Evolutionary conservation across 768 basidiomycete species (phyloP).

Genomic region (Coprinopsis marcescibilis): DNA sequence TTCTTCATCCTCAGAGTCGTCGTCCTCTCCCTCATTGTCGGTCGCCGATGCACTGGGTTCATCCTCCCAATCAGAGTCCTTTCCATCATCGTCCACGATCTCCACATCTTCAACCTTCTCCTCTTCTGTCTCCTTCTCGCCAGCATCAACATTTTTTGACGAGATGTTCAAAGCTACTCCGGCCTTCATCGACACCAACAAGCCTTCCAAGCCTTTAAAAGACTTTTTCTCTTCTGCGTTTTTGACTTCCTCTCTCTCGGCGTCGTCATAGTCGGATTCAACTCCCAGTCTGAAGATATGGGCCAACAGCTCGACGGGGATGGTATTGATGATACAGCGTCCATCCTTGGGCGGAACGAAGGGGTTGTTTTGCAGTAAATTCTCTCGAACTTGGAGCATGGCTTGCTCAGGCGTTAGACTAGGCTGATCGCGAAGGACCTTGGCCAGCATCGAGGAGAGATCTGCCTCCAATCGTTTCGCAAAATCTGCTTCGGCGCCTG

Average conservation of each 20-base stretch:
- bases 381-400: conserved; percentile 26
- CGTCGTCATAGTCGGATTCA: conserved; percentile 27
- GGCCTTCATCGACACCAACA: too few relatives aligned
- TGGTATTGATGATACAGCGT: conserved; percentile 43
- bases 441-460: conserved; percentile 18
- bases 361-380: conserved; percentile 41
- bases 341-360: conserved; percentile 39
- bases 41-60: conserved; percentile 7
- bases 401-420: conserved; percentile 25
- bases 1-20: conserved; percentile 15
- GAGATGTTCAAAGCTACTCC: too few relatives aligned
- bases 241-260: conserved; percentile 31
- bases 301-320: conserved; percentile 53
- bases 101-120: conserved; percentile 4
- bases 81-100: conserved; percentile 6
- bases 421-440: conserved; percentile 23
- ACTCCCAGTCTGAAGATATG: conserved; percentile 49
- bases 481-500: not conserved
- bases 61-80: conserved; percentile 15
- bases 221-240: conserved; percentile 31
- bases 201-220: too few relatives aligned
- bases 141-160: too few relatives aligned
- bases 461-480: conserved; percentile 20
- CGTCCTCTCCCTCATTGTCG: conserved; percentile 19
- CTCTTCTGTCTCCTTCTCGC: conserved; percentile 2